phyloP scores from a whole-genome alignment of 1,284 basidiomycete genomes.

The Fomitopsis betulina region DNA sequence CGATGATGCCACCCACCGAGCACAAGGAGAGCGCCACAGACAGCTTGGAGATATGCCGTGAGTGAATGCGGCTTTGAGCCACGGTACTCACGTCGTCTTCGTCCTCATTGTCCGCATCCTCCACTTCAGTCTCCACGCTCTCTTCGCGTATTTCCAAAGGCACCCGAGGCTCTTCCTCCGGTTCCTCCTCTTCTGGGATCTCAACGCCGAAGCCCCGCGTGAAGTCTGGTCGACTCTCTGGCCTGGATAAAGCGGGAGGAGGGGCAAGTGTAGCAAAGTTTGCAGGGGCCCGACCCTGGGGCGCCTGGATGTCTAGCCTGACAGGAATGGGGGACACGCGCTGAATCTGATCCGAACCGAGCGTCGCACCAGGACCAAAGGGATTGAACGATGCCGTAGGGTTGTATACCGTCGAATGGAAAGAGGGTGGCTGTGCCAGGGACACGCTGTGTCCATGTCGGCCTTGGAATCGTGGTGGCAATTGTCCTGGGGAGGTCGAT shows the following conservation, averaged over 20 bases:
- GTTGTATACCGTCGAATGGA: constrained; percentile 33
- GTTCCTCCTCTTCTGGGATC: constrained; percentile 55
- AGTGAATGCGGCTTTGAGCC: constrained; percentile 52
- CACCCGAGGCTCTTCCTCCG: constrained; percentile 22
- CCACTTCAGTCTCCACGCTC: constrained; percentile 24
- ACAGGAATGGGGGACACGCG: constrained; percentile 19
- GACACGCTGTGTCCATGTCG: constrained; percentile 71
- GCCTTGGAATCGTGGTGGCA: constrained; percentile 42
- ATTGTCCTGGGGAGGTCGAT: constrained; percentile 46
- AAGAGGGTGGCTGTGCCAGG: constrained; percentile 49
- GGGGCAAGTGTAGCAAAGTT: constrained; percentile 42
- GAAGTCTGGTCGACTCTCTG: constrained; percentile 66
- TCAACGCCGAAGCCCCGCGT: constrained; percentile 73
- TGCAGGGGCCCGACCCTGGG: constrained; percentile 56
- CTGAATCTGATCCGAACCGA: constrained; percentile 45
- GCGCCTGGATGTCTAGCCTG: constrained; percentile 41
- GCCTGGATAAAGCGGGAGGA: constrained; percentile 36
- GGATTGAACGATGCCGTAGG: constrained; percentile 48
- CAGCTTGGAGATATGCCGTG: constrained; percentile 64
- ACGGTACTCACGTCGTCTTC: constrained; percentile 42
- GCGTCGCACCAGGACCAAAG: constrained; percentile 50
- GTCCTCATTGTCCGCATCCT: constrained; percentile 28
- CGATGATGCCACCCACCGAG: constrained; percentile 47
- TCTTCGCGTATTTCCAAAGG: constrained; percentile 21
- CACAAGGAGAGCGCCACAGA: constrained; percentile 62